A percentile compares a stretch with the other conserved stretches of the same genome.
phyloP scores from a whole-genome alignment of 768 basidiomycete species.

The Pleurotus ostreatus region DNA sequence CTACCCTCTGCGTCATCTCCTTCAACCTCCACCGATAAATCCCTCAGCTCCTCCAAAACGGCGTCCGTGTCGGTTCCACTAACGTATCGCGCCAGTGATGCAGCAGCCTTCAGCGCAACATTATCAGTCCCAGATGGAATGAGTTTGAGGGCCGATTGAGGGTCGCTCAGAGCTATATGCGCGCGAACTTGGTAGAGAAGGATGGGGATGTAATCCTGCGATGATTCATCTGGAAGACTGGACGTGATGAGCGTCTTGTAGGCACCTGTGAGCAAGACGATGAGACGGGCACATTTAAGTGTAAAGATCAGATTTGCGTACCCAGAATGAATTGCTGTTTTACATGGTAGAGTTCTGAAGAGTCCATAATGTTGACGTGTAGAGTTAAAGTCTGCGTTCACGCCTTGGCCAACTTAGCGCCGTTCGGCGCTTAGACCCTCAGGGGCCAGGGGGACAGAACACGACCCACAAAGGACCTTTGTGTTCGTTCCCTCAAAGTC shows the following conservation, averaged over 20 bases:
- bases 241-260: conserved; percentile 58
- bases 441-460: too few relatives aligned
- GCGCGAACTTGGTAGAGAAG: conserved; percentile 80
- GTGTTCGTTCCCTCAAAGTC: too few relatives aligned
- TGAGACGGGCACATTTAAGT: not conserved
- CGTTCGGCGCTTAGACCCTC: too few relatives aligned
- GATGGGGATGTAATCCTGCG: conserved; percentile 59
- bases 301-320: conserved; percentile 18
- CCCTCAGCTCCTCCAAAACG: conserved; percentile 76
- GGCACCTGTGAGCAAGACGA: conserved; percentile 41
- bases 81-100: conserved; percentile 71
- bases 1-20: conserved; percentile 66
- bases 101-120: conserved; percentile 64
- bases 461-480: too few relatives aligned
- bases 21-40: conserved; percentile 84
- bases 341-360: conserved; percentile 61
- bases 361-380: conserved; percentile 36
- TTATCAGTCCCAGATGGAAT: conserved; percentile 58
- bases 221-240: conserved; percentile 54
- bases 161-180: conserved; percentile 63
- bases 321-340: conserved; percentile 78
- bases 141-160: conserved; percentile 51
- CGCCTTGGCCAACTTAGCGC: too few relatives aligned
- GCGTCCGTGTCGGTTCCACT: conserved; percentile 43
- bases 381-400: not conserved